Conservation (phyloP, 73 alveolate species). For the Breviolum minutum region DNA sequence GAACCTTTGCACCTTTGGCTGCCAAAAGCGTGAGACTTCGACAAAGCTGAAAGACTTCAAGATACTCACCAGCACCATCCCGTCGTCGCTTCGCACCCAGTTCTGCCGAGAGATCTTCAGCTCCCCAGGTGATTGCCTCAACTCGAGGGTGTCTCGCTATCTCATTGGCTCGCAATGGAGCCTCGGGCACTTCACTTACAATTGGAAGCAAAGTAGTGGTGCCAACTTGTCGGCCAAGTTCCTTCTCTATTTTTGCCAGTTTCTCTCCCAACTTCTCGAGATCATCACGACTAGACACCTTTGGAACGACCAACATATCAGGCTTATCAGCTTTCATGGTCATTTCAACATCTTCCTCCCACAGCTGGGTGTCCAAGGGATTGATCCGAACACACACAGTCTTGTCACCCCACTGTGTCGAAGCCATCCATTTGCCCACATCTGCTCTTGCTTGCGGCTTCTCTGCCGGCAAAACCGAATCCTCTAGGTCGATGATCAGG, state of each 20-base stretch:
- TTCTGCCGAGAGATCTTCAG: conserved; percentile 82
- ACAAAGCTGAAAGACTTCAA: conserved; percentile 85
- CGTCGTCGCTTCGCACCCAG: conserved; percentile 65
- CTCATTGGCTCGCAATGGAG: conserved; percentile 71
- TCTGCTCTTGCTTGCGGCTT: conserved; percentile 69
- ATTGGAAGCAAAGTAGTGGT: conserved; percentile 56
- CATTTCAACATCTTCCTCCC: conserved; percentile 77
- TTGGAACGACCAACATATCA: conserved; percentile 79
- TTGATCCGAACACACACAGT: conserved; percentile 91
- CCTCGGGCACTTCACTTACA: conserved; percentile 86
- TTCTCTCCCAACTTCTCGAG: conserved; percentile 48
- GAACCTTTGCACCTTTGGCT: conserved; percentile 79
- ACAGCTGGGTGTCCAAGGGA: conserved; percentile 78
- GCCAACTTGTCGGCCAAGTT: conserved; percentile 47
- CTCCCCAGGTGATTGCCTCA: conserved; percentile 89
- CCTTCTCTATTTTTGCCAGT: conserved; percentile 35
- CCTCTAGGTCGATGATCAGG: conserved; percentile 84
- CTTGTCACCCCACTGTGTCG: conserved; percentile 71
- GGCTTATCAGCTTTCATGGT: conserved; percentile 64
- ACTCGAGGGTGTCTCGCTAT: conserved; percentile 80
- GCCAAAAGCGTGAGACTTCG: conserved; percentile 81
- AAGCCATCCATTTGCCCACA: conserved; percentile 69
- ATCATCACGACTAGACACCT: conserved; percentile 62
- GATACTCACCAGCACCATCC: conserved; percentile 51
- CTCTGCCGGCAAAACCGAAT: conserved; percentile 83